phyloP scores from a whole-genome alignment of 805 yeast genomes.

The Cyberlindnera mycetangii region DNA sequence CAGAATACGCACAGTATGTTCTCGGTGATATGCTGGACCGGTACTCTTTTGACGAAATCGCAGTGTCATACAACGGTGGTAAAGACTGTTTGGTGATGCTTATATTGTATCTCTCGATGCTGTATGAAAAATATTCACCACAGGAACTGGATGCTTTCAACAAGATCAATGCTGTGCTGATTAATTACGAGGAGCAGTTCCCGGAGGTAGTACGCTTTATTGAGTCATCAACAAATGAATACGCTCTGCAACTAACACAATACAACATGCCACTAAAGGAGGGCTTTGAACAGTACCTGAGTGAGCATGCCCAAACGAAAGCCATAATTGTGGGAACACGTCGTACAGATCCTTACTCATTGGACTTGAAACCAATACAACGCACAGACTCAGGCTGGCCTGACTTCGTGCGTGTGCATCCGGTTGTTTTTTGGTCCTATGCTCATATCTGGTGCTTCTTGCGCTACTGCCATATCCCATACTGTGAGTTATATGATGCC shows the following conservation, averaged over 20 bases:
- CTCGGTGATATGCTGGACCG: constrained; percentile 1
- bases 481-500: constrained; percentile 71
- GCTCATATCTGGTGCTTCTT: constrained; percentile 84
- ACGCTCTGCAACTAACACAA: constrained; percentile 47
- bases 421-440: constrained; percentile 85
- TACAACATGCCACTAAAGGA: constrained; percentile 45
- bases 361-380: constrained; percentile 54
- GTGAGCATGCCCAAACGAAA: constrained; percentile 48
- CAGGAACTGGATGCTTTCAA: constrained; percentile 22
- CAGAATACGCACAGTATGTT: constrained; percentile 1
- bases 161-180: constrained; percentile 59
- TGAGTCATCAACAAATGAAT: constrained; percentile 46
- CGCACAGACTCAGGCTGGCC: constrained; percentile 93
- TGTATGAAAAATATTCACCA: constrained; percentile 28
- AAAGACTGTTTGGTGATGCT: constrained; percentile 94
- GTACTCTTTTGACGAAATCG: constrained; percentile 43
- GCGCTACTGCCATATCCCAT: constrained; percentile 47
- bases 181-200: constrained; percentile 73
- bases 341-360: constrained; percentile 83
- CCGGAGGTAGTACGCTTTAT: constrained; percentile 69
- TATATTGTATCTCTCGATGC: constrained; percentile 63
- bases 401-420: constrained; percentile 75
- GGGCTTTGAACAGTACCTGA: constrained; percentile 67
- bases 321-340: constrained; percentile 88
- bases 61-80: constrained; percentile 93